phyloP scores from a whole-genome alignment of 805 yeast species.

The Torulaspora delbrueckii region DNA sequence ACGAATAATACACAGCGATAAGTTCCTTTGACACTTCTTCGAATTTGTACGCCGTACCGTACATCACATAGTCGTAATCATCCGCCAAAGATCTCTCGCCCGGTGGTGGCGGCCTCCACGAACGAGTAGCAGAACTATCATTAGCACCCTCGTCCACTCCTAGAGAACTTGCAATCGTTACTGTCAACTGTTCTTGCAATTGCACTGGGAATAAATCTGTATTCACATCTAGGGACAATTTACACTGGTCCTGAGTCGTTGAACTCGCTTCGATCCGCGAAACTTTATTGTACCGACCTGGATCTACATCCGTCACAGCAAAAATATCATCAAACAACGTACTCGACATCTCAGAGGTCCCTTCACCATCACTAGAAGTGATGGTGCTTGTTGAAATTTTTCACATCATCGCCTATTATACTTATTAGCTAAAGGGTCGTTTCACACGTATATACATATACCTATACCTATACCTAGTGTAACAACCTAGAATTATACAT shows the following conservation, averaged over 20 bases:
- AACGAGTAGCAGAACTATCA: constrained; percentile 33
- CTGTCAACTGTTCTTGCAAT: constrained; percentile 70
- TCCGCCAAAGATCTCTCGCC: constrained; percentile 86
- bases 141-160: constrained; percentile 42
- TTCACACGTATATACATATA: background rate
- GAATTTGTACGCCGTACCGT: constrained; percentile 94
- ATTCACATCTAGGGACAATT: constrained; percentile 83
- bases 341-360: constrained; percentile 46
- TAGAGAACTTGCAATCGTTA: constrained; percentile 78
- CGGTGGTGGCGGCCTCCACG: constrained; percentile 60
- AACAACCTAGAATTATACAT: background rate
- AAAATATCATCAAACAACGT: constrained; percentile 92
- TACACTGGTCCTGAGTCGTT: constrained; percentile 63
- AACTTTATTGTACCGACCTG: constrained; percentile 88
- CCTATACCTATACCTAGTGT: background rate
- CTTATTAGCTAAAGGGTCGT: background rate
- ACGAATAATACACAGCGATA: constrained; percentile 87
- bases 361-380: background rate
- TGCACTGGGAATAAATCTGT: constrained; percentile 86
- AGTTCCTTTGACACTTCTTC: constrained; percentile 69
- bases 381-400: background rate
- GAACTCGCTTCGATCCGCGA: constrained; percentile 84
- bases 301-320: constrained; percentile 74
- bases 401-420: constrained; percentile 2
- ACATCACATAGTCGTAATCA: constrained; percentile 97